Evolutionary conservation across 371 early-diverging fungal species (phyloP), one percentile per base, ranked within the genome.

Genomic region (Haplosporangium sp.): DNA sequence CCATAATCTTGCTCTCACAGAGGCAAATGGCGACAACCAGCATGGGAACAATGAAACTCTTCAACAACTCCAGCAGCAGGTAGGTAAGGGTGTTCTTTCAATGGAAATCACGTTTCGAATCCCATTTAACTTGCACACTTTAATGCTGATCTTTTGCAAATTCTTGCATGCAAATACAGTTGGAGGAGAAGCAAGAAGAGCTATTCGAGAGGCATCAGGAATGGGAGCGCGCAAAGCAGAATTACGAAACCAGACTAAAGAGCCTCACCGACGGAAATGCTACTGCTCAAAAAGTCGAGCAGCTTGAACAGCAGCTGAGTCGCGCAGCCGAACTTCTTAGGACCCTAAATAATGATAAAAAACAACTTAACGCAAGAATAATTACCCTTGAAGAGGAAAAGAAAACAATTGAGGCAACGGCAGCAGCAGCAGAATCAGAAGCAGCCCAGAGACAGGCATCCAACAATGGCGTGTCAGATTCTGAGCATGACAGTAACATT

Each of bases 271-370:
- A 81, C 13, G 71, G 68, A 9, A 58, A 79, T 44, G 65, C 81
- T 2, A 69, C 79, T 2, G 79, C 79, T 7, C 71, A 74, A 61
- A 81, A 72, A 19, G 74, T 75, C 34, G 81, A 75, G 15, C 72
- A 71, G 27, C 53, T 81, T 61, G 75, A 74, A 42, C 68, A 81
- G 8, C 65, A 69, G 27, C 40, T 81, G 6, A 64, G 61, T 47
- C 44, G 69, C 4, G 82, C 82, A 11, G 82, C 59, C n/a, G 72
- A 63, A 5, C 59, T 72, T 0, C 69, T 81, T 63, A 75, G 63
- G 52, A 65, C 62, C 11, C 58, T 72, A 20, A 72, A 42, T 56
- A 61, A n/a, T n/a, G 76, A 75, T 34, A 81, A 81, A 52, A 37
- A 67, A 47, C 64, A 53, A 9, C 71, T 74, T 8, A 55, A 37